Base-by-base conservation (phyloP, 495 filamentous ascomycete species). In the Xanthoparmelia taractica region DNA sequence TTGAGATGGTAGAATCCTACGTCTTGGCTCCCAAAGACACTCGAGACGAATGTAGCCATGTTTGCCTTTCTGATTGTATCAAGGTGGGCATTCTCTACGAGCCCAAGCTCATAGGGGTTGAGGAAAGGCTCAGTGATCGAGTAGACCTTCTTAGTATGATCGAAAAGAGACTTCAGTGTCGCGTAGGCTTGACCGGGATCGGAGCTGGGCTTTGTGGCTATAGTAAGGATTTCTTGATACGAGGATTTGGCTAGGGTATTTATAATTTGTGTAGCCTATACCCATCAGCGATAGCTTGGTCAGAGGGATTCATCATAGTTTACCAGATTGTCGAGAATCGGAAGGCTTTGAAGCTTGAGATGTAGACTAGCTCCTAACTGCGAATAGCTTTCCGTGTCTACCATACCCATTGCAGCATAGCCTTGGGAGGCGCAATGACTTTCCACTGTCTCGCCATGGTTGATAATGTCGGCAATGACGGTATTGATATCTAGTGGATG, bases 61-160 rank as follows among this genome's bases (percentile, higher is more conserved):
- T 97, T 97, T 4, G 91, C 87, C 73, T 91, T 89, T 41, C 88
- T 85, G 61, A 96, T 87, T 27, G 87, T 87, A 58, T 88, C 87
- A 27, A 88, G 76, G 64, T 91, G 86, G 18, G 84, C 79, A 1
- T 81, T 73, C 41, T 88, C 85, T 12, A 79, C 79, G 58, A 94
- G 82, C 41, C 90, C 86, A 7, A 97, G 78, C 57, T 90, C 85
- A 37, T 85, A 81, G 0, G 86, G 79, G 34, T 84, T 84, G 13
- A 96, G 83, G 52, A 96, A 90, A 0, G 87, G 83, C 55, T 81
- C 76, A 8, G 85, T 77, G 25, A 83, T 79, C 4, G 85, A 90
- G 70, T 95, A 96, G 4, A 90, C 80, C 63, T 85, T 84, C 68
- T 92, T 91, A 6, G 90, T 89, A 57, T 89, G 82, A 61, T 92